Percentiles rank a stretch among this genome's conserved stretches.
phyloP scores from a whole-genome alignment of 2,329 filamentous ascomycete genomes.

The Chrysoporthe cubensis region DNA sequence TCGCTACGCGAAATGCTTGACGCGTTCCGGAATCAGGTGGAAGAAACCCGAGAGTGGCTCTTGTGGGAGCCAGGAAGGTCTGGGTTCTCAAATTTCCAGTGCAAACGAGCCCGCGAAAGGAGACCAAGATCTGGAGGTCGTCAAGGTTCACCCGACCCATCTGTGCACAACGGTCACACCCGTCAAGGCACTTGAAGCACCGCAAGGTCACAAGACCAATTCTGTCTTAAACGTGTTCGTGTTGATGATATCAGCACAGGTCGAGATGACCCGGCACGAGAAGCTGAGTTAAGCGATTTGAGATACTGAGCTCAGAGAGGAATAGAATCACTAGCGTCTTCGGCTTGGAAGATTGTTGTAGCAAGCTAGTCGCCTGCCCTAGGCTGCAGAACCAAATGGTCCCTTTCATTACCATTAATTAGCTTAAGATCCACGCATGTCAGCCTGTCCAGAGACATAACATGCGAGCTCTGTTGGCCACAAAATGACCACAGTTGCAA shows the following conservation, averaged over 20 bases:
- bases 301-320: neutral
- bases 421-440: neutral
- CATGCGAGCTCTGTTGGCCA: neutral
- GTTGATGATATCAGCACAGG: neutral
- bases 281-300: neutral
- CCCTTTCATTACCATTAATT: neutral
- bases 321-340: neutral
- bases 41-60: neutral
- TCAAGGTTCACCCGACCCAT: neutral
- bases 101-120: neutral
- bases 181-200: neutral
- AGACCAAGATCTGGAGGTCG: neutral
- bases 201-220: neutral
- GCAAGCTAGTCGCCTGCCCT: neutral
- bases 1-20: neutral
- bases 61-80: neutral
- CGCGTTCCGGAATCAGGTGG: neutral
- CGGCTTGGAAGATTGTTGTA: neutral
- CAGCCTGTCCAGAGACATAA: neutral
- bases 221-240: neutral
- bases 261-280: neutral
- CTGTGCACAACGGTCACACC: neutral
- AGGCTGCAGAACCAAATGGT: neutral
- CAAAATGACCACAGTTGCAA: neutral
- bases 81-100: neutral